A percentile compares a stretch with the other conserved stretches of the same genome.
These are phyloP conservation scores for Sergeia podlipaevii DNA, from an alignment of 208 protist genomes.

Conservation along the genomic window DNA sequence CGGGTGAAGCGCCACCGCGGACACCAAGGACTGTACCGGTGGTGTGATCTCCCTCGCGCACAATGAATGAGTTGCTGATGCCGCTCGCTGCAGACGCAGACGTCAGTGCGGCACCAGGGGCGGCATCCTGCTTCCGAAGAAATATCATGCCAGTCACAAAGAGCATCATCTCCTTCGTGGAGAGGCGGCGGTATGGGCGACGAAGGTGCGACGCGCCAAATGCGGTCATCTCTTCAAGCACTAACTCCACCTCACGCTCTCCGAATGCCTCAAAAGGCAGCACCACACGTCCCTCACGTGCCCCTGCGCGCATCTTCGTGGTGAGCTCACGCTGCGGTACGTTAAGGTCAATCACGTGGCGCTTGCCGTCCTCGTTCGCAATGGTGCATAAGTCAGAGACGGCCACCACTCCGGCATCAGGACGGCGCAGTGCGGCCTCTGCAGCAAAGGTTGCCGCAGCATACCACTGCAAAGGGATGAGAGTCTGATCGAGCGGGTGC, in stretches of 20 bases:
- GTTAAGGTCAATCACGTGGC: constrained; percentile 18
- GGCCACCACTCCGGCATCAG: constrained; percentile 7
- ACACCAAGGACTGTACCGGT: constrained; percentile 53
- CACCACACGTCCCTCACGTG: constrained; percentile 7
- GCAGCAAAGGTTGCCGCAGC: constrained; percentile 16
- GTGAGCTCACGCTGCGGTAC: constrained; percentile 5
- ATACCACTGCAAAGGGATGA: constrained; percentile 61
- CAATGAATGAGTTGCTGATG: constrained; percentile 31
- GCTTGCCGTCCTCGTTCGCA: constrained; percentile 32
- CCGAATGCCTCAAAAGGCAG: constrained; percentile 24
- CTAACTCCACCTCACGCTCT: constrained; percentile 58
- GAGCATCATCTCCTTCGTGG: constrained; percentile 60
- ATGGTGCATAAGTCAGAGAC: constrained; percentile 15
- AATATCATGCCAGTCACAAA: constrained; percentile 64
- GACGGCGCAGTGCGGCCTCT: neutral
- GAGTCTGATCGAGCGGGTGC: constrained; percentile 69
- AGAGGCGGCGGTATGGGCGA: constrained; percentile 70
- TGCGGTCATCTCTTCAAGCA: constrained; percentile 53
- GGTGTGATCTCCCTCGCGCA: constrained; percentile 69
- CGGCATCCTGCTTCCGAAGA: constrained; percentile 18
- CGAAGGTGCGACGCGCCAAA: constrained; percentile 49
- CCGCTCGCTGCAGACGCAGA: neutral
- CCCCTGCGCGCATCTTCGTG: neutral
- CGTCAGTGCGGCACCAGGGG: neutral
- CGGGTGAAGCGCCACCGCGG: constrained; percentile 30